phyloP scores from a whole-genome alignment of 352 stramenopile genomes.

The Pythium brassicae region DNA sequence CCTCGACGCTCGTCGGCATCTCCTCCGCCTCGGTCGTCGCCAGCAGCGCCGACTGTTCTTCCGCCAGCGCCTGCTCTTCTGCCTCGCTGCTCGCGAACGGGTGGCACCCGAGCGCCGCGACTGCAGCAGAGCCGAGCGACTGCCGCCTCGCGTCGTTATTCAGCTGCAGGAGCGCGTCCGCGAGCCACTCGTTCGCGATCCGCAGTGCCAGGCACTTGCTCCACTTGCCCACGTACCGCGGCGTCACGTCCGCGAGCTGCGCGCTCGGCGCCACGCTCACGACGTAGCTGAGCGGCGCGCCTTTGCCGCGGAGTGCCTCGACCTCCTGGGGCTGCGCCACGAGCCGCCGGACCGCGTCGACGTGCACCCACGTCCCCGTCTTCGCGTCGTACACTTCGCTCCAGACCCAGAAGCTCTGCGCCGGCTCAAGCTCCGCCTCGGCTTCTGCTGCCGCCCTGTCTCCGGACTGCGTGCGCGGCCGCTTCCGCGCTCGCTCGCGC shows the following conservation, averaged over 20 bases:
- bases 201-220: slow-evolving; percentile 52
- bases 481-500: slow-evolving; percentile 7
- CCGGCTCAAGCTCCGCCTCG: not conserved
- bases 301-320: slow-evolving; percentile 41
- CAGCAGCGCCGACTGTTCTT: slow-evolving; percentile 43
- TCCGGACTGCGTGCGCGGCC: not conserved
- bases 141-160: slow-evolving; percentile 17
- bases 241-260: slow-evolving; percentile 53
- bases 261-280: slow-evolving; percentile 47
- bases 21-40: slow-evolving; percentile 31
- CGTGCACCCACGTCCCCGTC: slow-evolving; percentile 45
- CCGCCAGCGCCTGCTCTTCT: slow-evolving; percentile 13
- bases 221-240: slow-evolving; percentile 59
- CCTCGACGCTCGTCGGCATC: slow-evolving; percentile 74
- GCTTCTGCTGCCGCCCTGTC: not conserved
- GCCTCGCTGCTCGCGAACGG: slow-evolving; percentile 4
- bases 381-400: slow-evolving; percentile 60
- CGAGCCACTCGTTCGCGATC: slow-evolving; percentile 53
- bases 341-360: slow-evolving; percentile 46
- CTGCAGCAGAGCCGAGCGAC: too few species aligned
- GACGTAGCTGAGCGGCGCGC: slow-evolving; percentile 55
- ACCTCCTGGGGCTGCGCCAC: slow-evolving; percentile 48
- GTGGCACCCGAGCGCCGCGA: not conserved
- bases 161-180: slow-evolving; percentile 28
- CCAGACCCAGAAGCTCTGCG: slow-evolving; percentile 51